Evolutionary conservation across 768 basidiomycete species (phyloP).

Genomic region (Lentinula sp.): DNA sequence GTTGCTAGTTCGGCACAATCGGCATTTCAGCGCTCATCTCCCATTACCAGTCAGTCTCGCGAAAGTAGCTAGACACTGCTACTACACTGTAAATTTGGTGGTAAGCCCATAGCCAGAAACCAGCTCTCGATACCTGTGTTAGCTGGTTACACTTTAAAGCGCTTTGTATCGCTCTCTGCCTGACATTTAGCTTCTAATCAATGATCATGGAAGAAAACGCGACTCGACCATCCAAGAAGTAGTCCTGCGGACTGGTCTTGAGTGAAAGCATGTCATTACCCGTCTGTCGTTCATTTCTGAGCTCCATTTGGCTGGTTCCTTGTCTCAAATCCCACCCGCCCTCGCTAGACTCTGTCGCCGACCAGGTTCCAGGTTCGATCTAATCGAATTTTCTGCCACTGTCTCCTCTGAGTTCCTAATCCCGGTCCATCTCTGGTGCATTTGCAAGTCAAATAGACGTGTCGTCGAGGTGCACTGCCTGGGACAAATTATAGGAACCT

Average conservation of each 20-base stretch:
- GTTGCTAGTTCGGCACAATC: background rate
- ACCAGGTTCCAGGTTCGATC: background rate
- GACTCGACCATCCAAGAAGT: background rate
- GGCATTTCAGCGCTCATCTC: background rate
- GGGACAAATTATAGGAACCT: background rate
- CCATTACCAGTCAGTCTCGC: background rate
- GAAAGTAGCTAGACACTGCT: background rate
- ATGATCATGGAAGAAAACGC: background rate
- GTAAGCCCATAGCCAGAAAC: background rate
- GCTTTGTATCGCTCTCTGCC: background rate
- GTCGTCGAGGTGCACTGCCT: background rate
- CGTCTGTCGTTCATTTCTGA: background rate
- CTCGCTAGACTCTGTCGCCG: background rate
- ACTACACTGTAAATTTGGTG: background rate
- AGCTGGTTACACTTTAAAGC: background rate
- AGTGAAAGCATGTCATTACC: background rate
- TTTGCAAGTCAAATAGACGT: background rate
- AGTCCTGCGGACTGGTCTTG: background rate
- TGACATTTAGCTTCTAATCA: background rate
- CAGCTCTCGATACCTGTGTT: background rate
- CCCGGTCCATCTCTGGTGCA: background rate
- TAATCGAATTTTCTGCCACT: background rate
- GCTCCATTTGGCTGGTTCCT: background rate
- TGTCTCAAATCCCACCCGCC: background rate
- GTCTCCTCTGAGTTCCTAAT: background rate